Conservation (phyloP, 768 basidiomycete species). For the Lentinula boryana region DNA sequence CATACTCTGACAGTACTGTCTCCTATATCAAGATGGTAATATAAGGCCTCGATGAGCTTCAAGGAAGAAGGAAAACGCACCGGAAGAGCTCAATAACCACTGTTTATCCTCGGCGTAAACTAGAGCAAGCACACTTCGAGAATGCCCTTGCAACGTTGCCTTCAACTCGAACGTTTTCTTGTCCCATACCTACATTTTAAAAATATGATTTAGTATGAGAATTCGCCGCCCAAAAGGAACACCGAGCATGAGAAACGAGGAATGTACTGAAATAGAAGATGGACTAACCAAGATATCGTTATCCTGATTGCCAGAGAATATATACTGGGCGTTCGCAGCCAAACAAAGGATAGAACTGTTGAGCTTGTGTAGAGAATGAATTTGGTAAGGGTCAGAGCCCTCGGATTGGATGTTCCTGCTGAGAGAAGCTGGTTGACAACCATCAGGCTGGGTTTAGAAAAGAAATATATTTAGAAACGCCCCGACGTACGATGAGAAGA, state of each 20-base stretch:
- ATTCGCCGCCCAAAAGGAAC: neutral
- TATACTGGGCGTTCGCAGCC: conserved; percentile 63
- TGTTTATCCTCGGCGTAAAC: conserved; percentile 68
- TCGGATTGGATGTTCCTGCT: conserved; percentile 46
- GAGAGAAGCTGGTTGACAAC: conserved; percentile 41
- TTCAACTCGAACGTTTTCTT: conserved; percentile 63
- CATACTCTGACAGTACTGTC: conserved; percentile 90
- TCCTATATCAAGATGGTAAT: conserved; percentile 34
- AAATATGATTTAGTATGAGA: neutral
- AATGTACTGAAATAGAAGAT: neutral
- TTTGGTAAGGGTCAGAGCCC: conserved; percentile 38
- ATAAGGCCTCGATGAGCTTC: conserved; percentile 3
- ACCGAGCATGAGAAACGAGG: neutral
- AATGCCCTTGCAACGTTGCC: conserved; percentile 71
- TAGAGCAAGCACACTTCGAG: conserved; percentile 76
- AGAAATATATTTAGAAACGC: neutral
- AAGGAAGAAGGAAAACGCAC: conserved; percentile 30
- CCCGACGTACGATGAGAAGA: neutral
- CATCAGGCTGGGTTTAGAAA: neutral
- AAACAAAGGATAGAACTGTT: conserved; percentile 70
- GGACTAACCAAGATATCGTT: conserved; percentile 67
- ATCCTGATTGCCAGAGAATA: conserved; percentile 81
- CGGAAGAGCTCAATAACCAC: conserved; percentile 90
- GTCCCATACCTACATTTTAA: conserved; percentile 70
- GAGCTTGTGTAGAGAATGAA: conserved; percentile 68